Conservation (phyloP, 1,284 basidiomycete genomes). For the Boletus semigastroideus region DNA sequence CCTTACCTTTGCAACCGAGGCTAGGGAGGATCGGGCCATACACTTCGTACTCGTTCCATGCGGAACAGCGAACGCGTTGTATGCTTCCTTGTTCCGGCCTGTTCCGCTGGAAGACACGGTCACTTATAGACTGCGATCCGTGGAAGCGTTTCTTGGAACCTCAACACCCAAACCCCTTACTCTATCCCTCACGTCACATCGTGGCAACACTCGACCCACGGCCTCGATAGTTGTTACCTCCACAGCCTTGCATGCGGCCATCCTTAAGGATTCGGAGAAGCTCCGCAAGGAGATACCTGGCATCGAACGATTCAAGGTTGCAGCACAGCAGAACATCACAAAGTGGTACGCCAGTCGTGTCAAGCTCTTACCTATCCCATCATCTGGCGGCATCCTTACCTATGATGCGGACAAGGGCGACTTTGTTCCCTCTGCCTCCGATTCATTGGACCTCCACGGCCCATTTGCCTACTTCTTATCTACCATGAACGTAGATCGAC, state of each 20-base stretch:
- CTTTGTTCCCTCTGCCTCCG: conserved; percentile 50
- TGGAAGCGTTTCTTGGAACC: conserved; percentile 46
- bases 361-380: conserved; percentile 48
- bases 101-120: conserved; percentile 23
- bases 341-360: conserved; percentile 72
- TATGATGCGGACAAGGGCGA: conserved; percentile 55
- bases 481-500: conserved; percentile 77
- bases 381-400: conserved; percentile 46
- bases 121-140: conserved; percentile 52
- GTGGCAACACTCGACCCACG: conserved; percentile 24
- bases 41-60: conserved; percentile 65
- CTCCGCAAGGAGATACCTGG: conserved; percentile 71
- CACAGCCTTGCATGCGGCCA: conserved; percentile 85
- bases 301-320: conserved; percentile 84
- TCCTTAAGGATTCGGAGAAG: conserved; percentile 78
- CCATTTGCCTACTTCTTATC: conserved; percentile 88
- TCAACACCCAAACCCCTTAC: conserved; percentile 48
- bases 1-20: conserved; percentile 40
- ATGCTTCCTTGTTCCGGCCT: conserved; percentile 60
- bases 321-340: conserved; percentile 73
- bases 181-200: conserved; percentile 52
- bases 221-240: conserved; percentile 68
- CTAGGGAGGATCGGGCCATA: conserved; percentile 25
- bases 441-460: conserved; percentile 55
- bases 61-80: conserved; percentile 96